phyloP scores from a whole-genome alignment of 2,329 filamentous ascomycete genomes.

The Monilinia polystroma region DNA sequence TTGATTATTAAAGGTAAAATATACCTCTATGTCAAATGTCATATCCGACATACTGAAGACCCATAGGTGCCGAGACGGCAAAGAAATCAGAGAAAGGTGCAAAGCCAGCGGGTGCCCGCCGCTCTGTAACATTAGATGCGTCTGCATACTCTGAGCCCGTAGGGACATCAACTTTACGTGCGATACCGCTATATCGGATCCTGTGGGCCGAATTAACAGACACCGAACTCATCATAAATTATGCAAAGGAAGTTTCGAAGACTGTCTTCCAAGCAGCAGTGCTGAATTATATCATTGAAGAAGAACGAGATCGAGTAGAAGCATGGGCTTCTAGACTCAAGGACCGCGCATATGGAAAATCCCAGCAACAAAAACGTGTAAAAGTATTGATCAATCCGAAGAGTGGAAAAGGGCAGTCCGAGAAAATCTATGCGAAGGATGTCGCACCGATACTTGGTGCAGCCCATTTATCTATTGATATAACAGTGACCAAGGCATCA shows the following conservation, averaged over 20 bases:
- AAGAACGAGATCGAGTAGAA: constrained; percentile 35
- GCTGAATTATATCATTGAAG: constrained; percentile 45
- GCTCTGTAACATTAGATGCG: constrained; percentile 20
- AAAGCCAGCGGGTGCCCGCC: constrained; percentile 13
- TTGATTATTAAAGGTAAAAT: constrained; percentile 19
- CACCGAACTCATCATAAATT: constrained; percentile 20
- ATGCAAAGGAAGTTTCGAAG: constrained; percentile 22
- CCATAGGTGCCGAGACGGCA: constrained; percentile 6
- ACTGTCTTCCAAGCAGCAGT: constrained; percentile 31
- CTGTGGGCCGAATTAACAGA: constrained; percentile 23
- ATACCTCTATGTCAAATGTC: not conserved
- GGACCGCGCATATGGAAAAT: constrained; percentile 64
- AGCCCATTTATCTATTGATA: constrained; percentile 73
- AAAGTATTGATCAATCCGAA: constrained; percentile 88
- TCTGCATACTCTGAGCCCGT: constrained; percentile 21
- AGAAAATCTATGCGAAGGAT: constrained; percentile 67
- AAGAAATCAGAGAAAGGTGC: constrained; percentile 6
- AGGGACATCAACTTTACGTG: constrained; percentile 7
- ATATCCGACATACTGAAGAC: not conserved
- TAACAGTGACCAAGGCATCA: constrained; percentile 64
- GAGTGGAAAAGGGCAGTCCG: constrained; percentile 74
- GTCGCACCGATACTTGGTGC: constrained; percentile 79
- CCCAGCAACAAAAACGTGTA: constrained; percentile 68
- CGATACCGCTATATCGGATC: constrained; percentile 22
- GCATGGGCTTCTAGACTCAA: constrained; percentile 64